Evolutionary conservation across 345 rosid species (phyloP).

Genomic region (Erysimum cheiranthoides): DNA sequence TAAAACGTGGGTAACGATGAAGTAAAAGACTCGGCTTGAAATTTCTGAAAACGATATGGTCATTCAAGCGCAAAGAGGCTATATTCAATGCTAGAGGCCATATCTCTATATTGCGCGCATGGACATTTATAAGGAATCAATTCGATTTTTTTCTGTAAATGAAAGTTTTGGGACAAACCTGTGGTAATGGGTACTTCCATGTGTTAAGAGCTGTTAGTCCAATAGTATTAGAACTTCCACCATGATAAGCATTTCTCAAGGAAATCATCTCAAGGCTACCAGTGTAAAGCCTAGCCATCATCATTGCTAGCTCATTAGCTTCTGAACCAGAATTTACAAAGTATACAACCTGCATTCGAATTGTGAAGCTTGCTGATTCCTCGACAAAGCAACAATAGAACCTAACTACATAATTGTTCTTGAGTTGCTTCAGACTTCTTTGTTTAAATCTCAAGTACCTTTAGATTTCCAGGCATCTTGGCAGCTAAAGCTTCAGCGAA

Average conservation of each 20-base stretch:
- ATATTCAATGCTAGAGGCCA: background rate
- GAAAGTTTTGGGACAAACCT: conserved; percentile 54
- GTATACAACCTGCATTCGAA: conserved; percentile 77
- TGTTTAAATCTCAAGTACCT: conserved; percentile 50
- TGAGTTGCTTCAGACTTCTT: background rate
- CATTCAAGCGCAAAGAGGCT: background rate
- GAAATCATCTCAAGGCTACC: conserved; percentile 91
- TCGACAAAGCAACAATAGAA: conserved; percentile 19
- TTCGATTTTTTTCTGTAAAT: background rate
- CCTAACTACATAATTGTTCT: background rate
- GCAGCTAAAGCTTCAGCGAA: conserved; percentile 90
- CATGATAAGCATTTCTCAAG: conserved; percentile 93
- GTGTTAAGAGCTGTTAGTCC: conserved; percentile 91
- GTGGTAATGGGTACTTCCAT: conserved; percentile 93
- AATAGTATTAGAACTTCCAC: conserved; percentile 89
- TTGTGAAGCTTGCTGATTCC: conserved; percentile 9
- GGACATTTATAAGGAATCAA: background rate
- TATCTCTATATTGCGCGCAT: background rate
- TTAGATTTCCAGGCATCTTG: conserved; percentile 91
- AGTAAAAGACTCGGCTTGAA: conserved; percentile 2
- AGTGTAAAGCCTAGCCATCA: conserved; percentile 89
- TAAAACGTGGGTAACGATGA: conserved; percentile 3
- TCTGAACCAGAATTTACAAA: conserved; percentile 94
- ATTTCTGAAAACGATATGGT: conserved; percentile 1
- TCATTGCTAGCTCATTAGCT: conserved; percentile 94